A percentile compares a stretch with the other conserved stretches of the same genome.
phyloP scores from a whole-genome alignment of 2,329 filamentous ascomycete species.

The Pseudopithomyces maydicus region DNA sequence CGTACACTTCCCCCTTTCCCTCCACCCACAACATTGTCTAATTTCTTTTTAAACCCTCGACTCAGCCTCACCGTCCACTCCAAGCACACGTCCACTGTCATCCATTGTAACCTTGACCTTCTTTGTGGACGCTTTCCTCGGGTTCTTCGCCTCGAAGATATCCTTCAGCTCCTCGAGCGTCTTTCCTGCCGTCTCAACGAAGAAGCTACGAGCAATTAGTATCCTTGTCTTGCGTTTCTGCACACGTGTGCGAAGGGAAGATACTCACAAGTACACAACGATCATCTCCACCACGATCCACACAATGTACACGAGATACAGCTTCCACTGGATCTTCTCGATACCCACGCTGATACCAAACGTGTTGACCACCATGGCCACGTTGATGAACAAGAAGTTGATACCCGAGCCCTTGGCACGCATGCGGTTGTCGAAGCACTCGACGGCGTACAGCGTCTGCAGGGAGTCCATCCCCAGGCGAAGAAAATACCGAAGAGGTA shows the following conservation, averaged over 20 bases:
- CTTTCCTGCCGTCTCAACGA: constrained; percentile 40
- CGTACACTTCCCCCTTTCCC: neutral
- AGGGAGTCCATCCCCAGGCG: constrained; percentile 49
- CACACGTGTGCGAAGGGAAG: neutral
- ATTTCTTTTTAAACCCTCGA: neutral
- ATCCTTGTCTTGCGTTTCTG: neutral
- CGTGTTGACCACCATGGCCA: constrained; percentile 41
- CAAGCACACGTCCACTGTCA: constrained; percentile 28
- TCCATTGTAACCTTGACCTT: constrained; percentile 31
- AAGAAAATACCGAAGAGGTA: constrained; percentile 49
- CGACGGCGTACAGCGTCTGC: constrained; percentile 47
- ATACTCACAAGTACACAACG: constrained; percentile 25
- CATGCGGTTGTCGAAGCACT: constrained; percentile 46
- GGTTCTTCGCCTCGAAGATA: constrained; percentile 39
- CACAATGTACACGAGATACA: constrained; percentile 38
- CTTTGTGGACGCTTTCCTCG: constrained; percentile 29
- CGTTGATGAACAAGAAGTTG: constrained; percentile 41
- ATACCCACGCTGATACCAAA: constrained; percentile 40
- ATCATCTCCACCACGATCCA: constrained; percentile 40
- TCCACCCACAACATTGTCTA: neutral
- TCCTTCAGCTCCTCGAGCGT: constrained; percentile 39
- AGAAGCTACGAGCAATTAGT: constrained; percentile 25
- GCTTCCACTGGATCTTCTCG: constrained; percentile 37
- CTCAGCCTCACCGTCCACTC: constrained; percentile 25
- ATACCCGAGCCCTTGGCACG: constrained; percentile 44